These are phyloP conservation scores for Didymosphaeria variabile DNA, from an alignment of 2,329 filamentous ascomycete species.

Conservation along the genomic window DNA sequence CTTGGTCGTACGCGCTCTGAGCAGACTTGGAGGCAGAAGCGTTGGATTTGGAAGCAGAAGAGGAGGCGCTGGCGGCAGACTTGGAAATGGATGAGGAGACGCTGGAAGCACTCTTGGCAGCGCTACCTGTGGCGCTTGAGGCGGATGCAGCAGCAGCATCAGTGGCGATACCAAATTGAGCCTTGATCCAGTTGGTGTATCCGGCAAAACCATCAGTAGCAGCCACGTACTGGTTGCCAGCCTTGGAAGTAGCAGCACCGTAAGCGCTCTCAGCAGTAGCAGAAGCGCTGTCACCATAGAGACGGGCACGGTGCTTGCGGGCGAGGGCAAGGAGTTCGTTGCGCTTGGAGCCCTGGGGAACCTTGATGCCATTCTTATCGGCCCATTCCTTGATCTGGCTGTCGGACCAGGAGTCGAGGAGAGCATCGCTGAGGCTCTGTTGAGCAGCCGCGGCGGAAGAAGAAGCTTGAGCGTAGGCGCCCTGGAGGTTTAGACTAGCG, in stretches of 20 bases:
- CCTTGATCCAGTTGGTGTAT: constrained; percentile 55
- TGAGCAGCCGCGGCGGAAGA: constrained; percentile 67
- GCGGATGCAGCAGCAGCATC: constrained; percentile 41
- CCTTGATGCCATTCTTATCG: constrained; percentile 87
- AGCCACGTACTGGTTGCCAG: constrained; percentile 78
- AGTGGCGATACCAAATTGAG: constrained; percentile 56
- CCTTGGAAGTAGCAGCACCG: constrained; percentile 60
- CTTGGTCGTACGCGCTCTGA: constrained; percentile 19
- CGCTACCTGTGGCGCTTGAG: constrained; percentile 25
- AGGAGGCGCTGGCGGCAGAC: constrained; percentile 43
- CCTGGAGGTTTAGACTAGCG: constrained; percentile 73
- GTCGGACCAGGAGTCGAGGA: constrained; percentile 92
- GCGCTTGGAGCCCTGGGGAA: constrained; percentile 89
- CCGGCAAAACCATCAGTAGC: constrained; percentile 64
- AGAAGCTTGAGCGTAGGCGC: constrained; percentile 56
- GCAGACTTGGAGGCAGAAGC: constrained; percentile 33
- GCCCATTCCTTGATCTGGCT: constrained; percentile 89
- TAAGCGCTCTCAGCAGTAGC: constrained; percentile 50
- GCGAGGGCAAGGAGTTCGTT: constrained; percentile 91
- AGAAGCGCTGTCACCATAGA: constrained; percentile 71
- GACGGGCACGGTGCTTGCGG: constrained; percentile 81
- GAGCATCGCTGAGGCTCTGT: constrained; percentile 77
- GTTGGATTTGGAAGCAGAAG: constrained; percentile 42
- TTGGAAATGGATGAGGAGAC: constrained; percentile 46
- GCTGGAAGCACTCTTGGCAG: constrained; percentile 41